Evolutionary conservation across 2,329 filamentous ascomycete genomes (phyloP).

Genomic region (Sordariomycetes sp.): DNA sequence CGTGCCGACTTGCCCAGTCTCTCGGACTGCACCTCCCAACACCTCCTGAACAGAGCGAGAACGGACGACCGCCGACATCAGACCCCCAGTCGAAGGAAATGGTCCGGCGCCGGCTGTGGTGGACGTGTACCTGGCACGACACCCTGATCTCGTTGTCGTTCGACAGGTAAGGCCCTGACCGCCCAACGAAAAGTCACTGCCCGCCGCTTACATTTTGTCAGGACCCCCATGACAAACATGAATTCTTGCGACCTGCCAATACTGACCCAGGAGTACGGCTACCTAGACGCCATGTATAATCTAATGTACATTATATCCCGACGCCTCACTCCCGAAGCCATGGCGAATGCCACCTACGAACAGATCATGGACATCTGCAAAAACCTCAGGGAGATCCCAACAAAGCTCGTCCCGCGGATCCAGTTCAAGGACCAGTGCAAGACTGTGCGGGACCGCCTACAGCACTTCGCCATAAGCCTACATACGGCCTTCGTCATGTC

Average conservation of each 20-base stretch:
- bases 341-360: constrained; percentile 35
- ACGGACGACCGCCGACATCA: constrained; percentile 16
- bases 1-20: constrained; percentile 54
- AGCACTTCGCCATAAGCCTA: constrained; percentile 53
- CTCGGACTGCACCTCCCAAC: constrained; percentile 46
- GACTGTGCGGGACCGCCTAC: constrained; percentile 50
- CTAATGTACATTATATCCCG: constrained; percentile 51
- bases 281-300: constrained; percentile 56
- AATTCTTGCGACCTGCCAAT: constrained; percentile 43
- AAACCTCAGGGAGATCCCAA: constrained; percentile 39
- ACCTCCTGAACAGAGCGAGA: constrained; percentile 33
- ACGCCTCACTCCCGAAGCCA: constrained; percentile 43
- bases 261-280: constrained; percentile 38
- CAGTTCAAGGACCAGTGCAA: constrained; percentile 53
- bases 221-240: constrained; percentile 47
- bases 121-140: constrained; percentile 59
- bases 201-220: constrained; percentile 6
- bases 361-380: constrained; percentile 49
- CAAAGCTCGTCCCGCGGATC: constrained; percentile 38
- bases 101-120: constrained; percentile 46
- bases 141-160: constrained; percentile 56
- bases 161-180: constrained; percentile 34
- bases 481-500: constrained; percentile 57
- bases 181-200: neutral
- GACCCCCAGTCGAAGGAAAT: constrained; percentile 41